Base-by-base conservation (phyloP, 129 eudicot species). In the Saussurea involucrata region DNA sequence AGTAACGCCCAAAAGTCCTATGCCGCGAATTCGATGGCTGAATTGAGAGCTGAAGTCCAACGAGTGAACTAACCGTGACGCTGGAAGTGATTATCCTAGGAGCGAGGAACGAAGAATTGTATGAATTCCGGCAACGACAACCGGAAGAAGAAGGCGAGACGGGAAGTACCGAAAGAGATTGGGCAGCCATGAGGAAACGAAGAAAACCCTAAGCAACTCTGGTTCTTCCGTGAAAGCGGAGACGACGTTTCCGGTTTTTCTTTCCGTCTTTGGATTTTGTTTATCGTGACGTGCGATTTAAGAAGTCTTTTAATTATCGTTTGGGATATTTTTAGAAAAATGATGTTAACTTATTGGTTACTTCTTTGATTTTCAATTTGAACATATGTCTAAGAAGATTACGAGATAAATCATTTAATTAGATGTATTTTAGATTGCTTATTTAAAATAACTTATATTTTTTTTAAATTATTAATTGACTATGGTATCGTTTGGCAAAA, bases 151-250 rank as follows among this genome's bases (percentile, higher is more conserved):
- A 69, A 3, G 88, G 81, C 1, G 90, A 61, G 57, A 83, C 36
- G 25, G 89, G 76, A 58, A 87, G 82, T n/a, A 46, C 27, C 0
- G 84, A 82, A 32, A 87, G 79, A 4, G 90, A 61, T 64, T 83
- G 88, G 58, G 90, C 85, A 28, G 96, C 90, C 96, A 90, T 90
- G 46, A 78, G 4, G 22, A 28, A 69, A 4, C 77, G 76, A 79
- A 77, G 77, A 71, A 71, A 71, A 79, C 83, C 83, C 83, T 79
- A 79, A 74, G 12, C 36, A 40, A 31, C 78, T 24, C 36, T 36
- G 60, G 8, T 34, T 68, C 55, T 34, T 34, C 55, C 27, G 69
- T 74, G 27, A 63, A 24, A 28, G 22, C 60, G 68, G 34, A 57
- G 15, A 58, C 33, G 29, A 60, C 57, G 61, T 74, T 46, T 34